Evolutionary conservation across 169 alveolate genomes (phyloP).

Genomic region (Plasmodium ovale): DNA sequence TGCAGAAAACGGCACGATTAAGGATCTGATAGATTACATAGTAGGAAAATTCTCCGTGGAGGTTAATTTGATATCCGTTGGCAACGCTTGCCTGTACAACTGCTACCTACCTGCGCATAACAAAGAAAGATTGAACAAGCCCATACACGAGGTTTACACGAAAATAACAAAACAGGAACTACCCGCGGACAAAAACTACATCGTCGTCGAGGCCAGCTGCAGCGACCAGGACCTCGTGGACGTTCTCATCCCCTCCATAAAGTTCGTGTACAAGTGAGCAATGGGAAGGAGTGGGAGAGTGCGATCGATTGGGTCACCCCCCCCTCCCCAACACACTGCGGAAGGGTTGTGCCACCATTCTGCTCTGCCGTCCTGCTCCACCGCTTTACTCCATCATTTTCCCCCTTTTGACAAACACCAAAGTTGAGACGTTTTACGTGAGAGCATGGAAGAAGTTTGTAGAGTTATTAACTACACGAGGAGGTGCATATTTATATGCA

Average conservation of each 20-base stretch:
- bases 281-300: too few species aligned
- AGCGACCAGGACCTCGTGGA: slow-evolving; percentile 91
- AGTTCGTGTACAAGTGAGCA: slow-evolving; percentile 85
- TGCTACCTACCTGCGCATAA: slow-evolving; percentile 89
- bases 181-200: slow-evolving; percentile 80
- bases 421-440: too few species aligned
- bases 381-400: too few species aligned
- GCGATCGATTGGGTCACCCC: too few species aligned
- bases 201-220: slow-evolving; percentile 91
- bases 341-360: too few species aligned
- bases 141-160: slow-evolving; percentile 80
- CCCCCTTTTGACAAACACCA: too few species aligned
- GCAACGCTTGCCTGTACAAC: slow-evolving; percentile 92
- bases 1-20: slow-evolving; percentile 83
- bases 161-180: slow-evolving; percentile 80
- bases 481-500: too few species aligned
- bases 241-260: slow-evolving; percentile 90
- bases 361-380: too few species aligned
- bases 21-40: slow-evolving; percentile 80
- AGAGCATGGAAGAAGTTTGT: too few species aligned
- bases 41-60: slow-evolving; percentile 85
- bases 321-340: too few species aligned
- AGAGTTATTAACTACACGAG: too few species aligned
- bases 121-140: slow-evolving; percentile 84
- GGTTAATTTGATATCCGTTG: slow-evolving; percentile 91